A percentile compares a stretch with the other conserved stretches of the same genome.
phyloP scores from a whole-genome alignment of 78 protist species.

The Dictyostelium brefeldianum region DNA sequence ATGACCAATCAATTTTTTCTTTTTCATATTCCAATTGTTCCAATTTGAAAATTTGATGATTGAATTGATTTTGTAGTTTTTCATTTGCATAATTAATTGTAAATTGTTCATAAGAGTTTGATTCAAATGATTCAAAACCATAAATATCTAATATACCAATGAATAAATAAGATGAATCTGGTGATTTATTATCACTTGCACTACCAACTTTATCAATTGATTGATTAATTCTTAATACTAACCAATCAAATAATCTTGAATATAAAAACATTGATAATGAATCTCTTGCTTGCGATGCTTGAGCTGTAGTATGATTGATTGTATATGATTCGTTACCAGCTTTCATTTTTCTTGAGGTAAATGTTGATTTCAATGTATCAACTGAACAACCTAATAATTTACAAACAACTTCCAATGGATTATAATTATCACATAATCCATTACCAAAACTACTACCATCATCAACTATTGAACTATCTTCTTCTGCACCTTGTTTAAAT shows the following conservation, averaged over 20 bases:
- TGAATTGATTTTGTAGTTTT: slow-evolving; percentile 93
- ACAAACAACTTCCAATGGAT: slow-evolving; percentile 16
- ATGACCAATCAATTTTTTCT: slow-evolving; percentile 91
- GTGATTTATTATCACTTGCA: not conserved
- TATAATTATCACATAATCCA: not conserved
- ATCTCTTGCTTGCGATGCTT: slow-evolving; percentile 75
- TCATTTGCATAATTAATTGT: slow-evolving; percentile 96
- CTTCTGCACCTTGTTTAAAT: slow-evolving; percentile 33
- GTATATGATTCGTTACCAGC: slow-evolving; percentile 72
- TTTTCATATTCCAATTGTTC: slow-evolving; percentile 90
- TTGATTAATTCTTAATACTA: slow-evolving; percentile 73
- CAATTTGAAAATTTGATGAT: slow-evolving; percentile 87
- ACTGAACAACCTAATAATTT: slow-evolving; percentile 9
- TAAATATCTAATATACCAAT: slow-evolving; percentile 98
- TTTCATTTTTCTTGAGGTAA: slow-evolving; percentile 31
- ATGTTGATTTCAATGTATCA: slow-evolving; percentile 23
- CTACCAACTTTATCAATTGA: slow-evolving; percentile 10
- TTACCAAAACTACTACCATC: not conserved
- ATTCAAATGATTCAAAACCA: slow-evolving; percentile 90
- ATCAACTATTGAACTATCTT: not conserved
- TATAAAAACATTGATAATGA: slow-evolving; percentile 71
- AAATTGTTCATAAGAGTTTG: slow-evolving; percentile 93
- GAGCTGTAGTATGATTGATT: slow-evolving; percentile 13
- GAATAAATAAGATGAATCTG: slow-evolving; percentile 31
- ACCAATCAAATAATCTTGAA: slow-evolving; percentile 82